Conservation (phyloP, 805 yeast genomes). For the Nakazawaea wyomingensis region DNA sequence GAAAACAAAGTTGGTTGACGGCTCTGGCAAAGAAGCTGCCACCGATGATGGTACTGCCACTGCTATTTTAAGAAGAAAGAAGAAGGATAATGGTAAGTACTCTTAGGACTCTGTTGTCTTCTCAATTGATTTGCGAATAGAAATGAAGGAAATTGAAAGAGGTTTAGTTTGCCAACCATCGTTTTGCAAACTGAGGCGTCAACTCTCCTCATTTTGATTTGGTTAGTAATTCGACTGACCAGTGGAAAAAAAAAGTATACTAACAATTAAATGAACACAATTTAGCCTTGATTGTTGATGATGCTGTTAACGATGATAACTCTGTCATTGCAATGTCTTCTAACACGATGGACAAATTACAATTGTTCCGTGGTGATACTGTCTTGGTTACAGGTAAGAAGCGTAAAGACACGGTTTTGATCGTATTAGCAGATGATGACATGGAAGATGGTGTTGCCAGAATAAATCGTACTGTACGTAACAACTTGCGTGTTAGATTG, state of each 20-base stretch:
- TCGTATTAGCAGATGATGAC: slow-evolving; percentile 94
- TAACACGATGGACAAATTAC: slow-evolving; percentile 89
- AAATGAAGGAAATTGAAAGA: no score
- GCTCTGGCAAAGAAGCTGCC: slow-evolving; percentile 28
- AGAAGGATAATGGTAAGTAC: slow-evolving; percentile 78
- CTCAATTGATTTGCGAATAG: no score
- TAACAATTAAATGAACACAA: no score
- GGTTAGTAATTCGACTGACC: no score
- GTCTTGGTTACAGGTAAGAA: slow-evolving; percentile 96
- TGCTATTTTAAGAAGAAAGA: slow-evolving; percentile 94
- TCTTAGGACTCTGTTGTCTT: no score
- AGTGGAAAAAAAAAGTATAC: no score
- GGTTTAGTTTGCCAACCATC: no score
- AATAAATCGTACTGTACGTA: slow-evolving; percentile 92
- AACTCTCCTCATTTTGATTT: no score
- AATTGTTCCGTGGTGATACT: slow-evolving; percentile 96
- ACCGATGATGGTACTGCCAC: slow-evolving; percentile 69
- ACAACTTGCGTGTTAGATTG: slow-evolving; percentile 86
- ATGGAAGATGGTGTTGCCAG: slow-evolving; percentile 94
- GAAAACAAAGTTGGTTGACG: slow-evolving; percentile 30
- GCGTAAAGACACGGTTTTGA: slow-evolving; percentile 94
- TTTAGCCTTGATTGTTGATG: slow-evolving; percentile 79
- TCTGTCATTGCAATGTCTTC: slow-evolving; percentile 94
- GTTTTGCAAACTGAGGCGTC: no score
- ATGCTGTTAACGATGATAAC: slow-evolving; percentile 95